A percentile compares a stretch with the other conserved stretches of the same genome.
Conservation (phyloP, 352 stramenopile species). For the Phytophthora fragariae region DNA sequence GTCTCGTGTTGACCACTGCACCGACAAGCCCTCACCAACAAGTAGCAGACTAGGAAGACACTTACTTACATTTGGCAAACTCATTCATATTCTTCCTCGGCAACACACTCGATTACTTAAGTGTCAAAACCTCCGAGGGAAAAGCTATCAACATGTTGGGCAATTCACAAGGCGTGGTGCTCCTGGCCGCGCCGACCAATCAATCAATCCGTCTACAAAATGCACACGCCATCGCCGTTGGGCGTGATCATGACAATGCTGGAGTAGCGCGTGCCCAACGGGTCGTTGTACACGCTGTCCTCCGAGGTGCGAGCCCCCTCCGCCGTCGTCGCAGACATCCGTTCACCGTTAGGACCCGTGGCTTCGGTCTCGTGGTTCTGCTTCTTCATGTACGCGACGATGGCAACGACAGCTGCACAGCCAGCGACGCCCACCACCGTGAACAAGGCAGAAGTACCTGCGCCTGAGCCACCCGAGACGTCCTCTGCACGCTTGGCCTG, state of each 20-base stretch:
- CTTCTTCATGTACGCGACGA: slow-evolving; percentile 68
- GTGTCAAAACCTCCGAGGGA: slow-evolving; percentile 33
- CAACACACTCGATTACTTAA: slow-evolving; percentile 37
- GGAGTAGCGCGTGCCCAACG: slow-evolving; percentile 79
- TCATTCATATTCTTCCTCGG: slow-evolving; percentile 21
- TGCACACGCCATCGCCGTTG: slow-evolving; percentile 82
- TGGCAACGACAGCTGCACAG: slow-evolving; percentile 54
- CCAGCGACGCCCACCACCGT: slow-evolving; percentile 35
- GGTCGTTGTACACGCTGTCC: slow-evolving; percentile 79
- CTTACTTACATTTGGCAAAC: not conserved
- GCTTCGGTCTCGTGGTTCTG: slow-evolving; percentile 28
- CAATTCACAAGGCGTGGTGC: slow-evolving; percentile 36
- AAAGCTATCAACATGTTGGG: slow-evolving; percentile 41
- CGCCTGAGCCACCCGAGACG: slow-evolving; percentile 32
- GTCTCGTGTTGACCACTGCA: slow-evolving; percentile 27
- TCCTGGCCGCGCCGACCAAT: slow-evolving; percentile 8
- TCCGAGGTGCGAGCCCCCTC: slow-evolving; percentile 54
- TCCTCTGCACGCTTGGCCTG: slow-evolving; percentile 51
- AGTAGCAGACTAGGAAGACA: not conserved
- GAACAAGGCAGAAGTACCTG: slow-evolving; percentile 19
- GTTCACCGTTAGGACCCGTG: slow-evolving; percentile 35
- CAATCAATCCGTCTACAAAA: slow-evolving; percentile 55
- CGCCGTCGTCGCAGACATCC: slow-evolving; percentile 48
- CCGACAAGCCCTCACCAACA: not conserved
- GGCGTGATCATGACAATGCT: slow-evolving; percentile 90